Percentiles rank a stretch among this genome's conserved stretches.
phyloP scores from a whole-genome alignment of 129 eudicot genomes.

The Heracleum sosnowskyi region DNA sequence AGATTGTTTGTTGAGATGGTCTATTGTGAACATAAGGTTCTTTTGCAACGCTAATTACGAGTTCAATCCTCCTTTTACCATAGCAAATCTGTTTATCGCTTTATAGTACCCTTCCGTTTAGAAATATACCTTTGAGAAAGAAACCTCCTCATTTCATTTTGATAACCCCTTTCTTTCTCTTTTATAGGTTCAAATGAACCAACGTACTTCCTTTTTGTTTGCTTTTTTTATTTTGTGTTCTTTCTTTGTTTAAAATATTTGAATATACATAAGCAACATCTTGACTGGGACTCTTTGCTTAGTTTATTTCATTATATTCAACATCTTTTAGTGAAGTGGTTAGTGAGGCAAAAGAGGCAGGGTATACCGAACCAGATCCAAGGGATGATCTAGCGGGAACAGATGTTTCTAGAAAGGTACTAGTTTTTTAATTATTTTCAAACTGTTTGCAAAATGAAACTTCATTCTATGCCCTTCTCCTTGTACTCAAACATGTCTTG shows the following conservation, averaged over 20 bases:
- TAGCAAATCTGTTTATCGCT: neutral
- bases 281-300: no score
- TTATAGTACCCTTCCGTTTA: neutral
- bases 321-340: slow-evolving; percentile 87
- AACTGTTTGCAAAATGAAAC: no score
- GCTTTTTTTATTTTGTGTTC: no score
- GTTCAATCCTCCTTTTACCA: neutral
- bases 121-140: neutral
- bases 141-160: neutral
- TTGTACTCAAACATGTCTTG: neutral
- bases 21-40: neutral
- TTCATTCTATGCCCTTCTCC: neutral
- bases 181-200: no score
- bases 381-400: slow-evolving; percentile 98
- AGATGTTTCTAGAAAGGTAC: slow-evolving; percentile 97
- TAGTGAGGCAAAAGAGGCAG: slow-evolving; percentile 87
- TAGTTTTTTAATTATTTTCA: neutral
- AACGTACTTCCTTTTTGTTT: no score
- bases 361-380: slow-evolving; percentile 99
- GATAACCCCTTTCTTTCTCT: no score
- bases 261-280: no score
- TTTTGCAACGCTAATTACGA: neutral
- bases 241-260: no score
- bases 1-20: neutral
- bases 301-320: no score